Evolutionary conservation across 2,329 filamentous ascomycete genomes (phyloP), one percentile per base, ranked within the genome.

Genomic region (Trichoderma semiorbis): DNA sequence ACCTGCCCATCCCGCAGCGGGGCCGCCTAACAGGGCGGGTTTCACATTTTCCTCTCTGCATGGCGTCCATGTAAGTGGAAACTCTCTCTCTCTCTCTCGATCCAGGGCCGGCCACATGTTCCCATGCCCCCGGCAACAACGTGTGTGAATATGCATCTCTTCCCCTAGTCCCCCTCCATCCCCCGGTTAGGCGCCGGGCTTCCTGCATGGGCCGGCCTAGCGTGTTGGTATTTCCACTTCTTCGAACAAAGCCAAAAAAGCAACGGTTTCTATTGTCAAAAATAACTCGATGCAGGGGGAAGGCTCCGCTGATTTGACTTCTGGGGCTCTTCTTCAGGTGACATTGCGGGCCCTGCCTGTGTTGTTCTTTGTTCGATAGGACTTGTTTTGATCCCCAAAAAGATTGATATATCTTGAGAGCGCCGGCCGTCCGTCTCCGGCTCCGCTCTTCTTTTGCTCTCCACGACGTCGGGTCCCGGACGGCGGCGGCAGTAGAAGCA

Each of bases 381-480:
- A 43, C 36, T 43, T 32, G 32, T 32, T 60, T n/a, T n/a, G 18
- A 30, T 26, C 39, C 16, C 39, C 39, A 18, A 43, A 43, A 18
- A 65, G n/a, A 53, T 26, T 57, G 66, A 69, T 61, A 69, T 69
- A 69, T 34, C 57, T 62, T 62, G 16, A n/a, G 21, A 32, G 21
- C 12, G n/a, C 57, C 62, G 47, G 63, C 30, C 21, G 47, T 69
- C 67, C 65, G 55, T 58, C 57, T 26, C 43, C 8, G 16, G 14
- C 43, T 55, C 57, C 57, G 36, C 39, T 39, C n/a, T n/a, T 66
- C 34, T 30, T 55, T 18, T 53, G 26, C 47, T 47, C 36, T 64
- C 47, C 64, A 69, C 70, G 70, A 68, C 70, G 70, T 72, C 62
- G 64, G 64, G 65, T 63, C 57, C 67, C 67, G 67, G 70, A 65